Evolutionary conservation across 352 stramenopile genomes (phyloP), one percentile per base, ranked within the genome.

Genomic region (Phytophthora hibernalis): DNA sequence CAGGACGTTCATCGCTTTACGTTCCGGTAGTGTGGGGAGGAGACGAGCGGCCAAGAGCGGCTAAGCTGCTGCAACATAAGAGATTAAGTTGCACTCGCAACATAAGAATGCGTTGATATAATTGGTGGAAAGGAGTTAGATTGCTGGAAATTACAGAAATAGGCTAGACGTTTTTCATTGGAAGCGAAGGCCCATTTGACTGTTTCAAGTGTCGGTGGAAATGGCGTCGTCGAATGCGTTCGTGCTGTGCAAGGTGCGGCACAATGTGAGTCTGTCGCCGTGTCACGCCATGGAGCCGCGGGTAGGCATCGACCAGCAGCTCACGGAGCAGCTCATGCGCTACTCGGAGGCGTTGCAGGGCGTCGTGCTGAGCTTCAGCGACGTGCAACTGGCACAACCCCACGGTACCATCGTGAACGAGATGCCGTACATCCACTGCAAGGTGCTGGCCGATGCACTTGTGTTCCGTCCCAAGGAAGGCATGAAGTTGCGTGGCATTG

Each of bases 391-490:
- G 33, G 72, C 78, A 21, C 73, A 72, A 38, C 80, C 82, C 6
- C 61, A 82, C 35, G 87, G 85, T 38, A 61, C 70, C 59, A 93
- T 95, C 68, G 82, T 95, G 67, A 95, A 92, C 70, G 87, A 95
- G 61, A 89, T 89, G 79, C 87, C 87, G 16, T 93, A 78, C 72
- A 91, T 95, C 61, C 87, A 93, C 72, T 90, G 83, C 65, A 91
- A 89, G 57, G 81, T 95, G 22, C 37, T 82, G 30, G 79, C 87
- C 0, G 77, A 93, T 42, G 84, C 82, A 44, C 74, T 95, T 12
- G 79, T 95, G 31, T 95, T 95, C 66, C 80, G 79, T 10, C 87
- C 87, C 2, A 69, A 63, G 42, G 70, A 85, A 22, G 85, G 87
- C 33, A 93, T 93, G 87, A 55, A 48, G 33, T 72, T 95, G 24